phyloP scores from a whole-genome alignment of 2,329 filamentous ascomycete genomes.

The Phialophora macrospora region DNA sequence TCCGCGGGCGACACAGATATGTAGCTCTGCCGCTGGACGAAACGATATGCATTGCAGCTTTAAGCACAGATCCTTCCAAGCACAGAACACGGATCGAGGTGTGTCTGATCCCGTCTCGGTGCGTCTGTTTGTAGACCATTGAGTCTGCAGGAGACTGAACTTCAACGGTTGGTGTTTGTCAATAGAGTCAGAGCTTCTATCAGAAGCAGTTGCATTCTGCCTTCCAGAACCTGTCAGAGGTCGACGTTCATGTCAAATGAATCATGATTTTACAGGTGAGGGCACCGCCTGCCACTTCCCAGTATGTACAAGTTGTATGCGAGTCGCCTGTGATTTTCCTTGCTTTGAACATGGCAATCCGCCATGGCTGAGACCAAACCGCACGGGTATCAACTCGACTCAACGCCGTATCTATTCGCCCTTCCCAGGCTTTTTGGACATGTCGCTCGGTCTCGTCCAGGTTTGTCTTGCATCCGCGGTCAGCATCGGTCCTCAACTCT shows the following conservation, averaged over 20 bases:
- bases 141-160: neutral
- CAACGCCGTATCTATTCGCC: conserved; percentile 30
- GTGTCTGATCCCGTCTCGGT: neutral
- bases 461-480: neutral
- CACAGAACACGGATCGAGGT: neutral
- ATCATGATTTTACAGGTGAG: conserved; percentile 31
- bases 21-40: neutral
- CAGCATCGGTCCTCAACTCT: conserved; percentile 28
- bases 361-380: conserved; percentile 22
- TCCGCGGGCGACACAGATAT: neutral
- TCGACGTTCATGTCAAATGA: conserved; percentile 19
- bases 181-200: neutral
- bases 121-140: neutral
- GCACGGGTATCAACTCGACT: conserved; percentile 30
- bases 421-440: conserved; percentile 16
- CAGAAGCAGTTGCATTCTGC: neutral
- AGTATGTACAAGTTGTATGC: conserved; percentile 35
- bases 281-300: conserved; percentile 16
- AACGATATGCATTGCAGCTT: neutral
- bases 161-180: neutral
- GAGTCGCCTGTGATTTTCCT: conserved; percentile 22
- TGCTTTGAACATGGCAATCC: conserved; percentile 11
- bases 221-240: neutral
- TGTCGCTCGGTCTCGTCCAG: conserved; percentile 8
- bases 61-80: neutral